phyloP scores from a whole-genome alignment of 345 rosid genomes.

The Euphorbia lathyris region DNA sequence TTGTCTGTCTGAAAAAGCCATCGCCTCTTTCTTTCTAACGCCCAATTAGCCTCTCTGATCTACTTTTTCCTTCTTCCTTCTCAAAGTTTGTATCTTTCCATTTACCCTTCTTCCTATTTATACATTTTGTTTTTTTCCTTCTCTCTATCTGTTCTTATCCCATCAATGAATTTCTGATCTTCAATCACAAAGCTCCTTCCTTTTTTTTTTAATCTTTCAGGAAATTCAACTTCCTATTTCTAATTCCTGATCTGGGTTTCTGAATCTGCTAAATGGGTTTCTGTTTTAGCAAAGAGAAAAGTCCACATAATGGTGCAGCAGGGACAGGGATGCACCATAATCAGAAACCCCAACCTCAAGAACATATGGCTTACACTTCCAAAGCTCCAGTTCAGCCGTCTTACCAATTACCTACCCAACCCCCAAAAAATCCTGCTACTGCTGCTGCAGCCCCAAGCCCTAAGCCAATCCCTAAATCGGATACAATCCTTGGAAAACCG shows the following conservation, averaged over 20 bases:
- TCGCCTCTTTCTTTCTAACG: background rate
- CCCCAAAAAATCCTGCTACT: conserved; percentile 35
- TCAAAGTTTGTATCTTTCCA: conserved; percentile 20
- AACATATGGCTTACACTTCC: conserved; percentile 25
- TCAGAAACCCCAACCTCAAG: conserved; percentile 28
- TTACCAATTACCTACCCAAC: conserved; percentile 29
- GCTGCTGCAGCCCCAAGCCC: conserved; percentile 34
- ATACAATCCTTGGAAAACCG: conserved; percentile 29
- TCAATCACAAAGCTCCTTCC: background rate
- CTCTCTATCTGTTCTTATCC: background rate
- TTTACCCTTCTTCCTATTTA: background rate
- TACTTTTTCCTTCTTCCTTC: background rate
- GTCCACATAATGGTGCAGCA: conserved; percentile 21
- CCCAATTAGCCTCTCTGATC: conserved; percentile 13
- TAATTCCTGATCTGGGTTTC: conserved; percentile 15
- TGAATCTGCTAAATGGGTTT: conserved; percentile 43
- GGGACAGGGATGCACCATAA: conserved; percentile 23
- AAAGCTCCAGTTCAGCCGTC: conserved; percentile 20
- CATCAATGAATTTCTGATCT: conserved; percentile 10
- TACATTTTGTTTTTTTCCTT: background rate
- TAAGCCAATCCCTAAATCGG: conserved; percentile 30
- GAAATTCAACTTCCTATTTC: background rate
- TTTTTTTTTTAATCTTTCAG: background rate
- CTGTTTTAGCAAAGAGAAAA: conserved; percentile 45
- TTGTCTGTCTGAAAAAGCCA: conserved; percentile 4